Conservation (phyloP, 2,329 filamentous ascomycete genomes). For the Lachnellula suecica region DNA sequence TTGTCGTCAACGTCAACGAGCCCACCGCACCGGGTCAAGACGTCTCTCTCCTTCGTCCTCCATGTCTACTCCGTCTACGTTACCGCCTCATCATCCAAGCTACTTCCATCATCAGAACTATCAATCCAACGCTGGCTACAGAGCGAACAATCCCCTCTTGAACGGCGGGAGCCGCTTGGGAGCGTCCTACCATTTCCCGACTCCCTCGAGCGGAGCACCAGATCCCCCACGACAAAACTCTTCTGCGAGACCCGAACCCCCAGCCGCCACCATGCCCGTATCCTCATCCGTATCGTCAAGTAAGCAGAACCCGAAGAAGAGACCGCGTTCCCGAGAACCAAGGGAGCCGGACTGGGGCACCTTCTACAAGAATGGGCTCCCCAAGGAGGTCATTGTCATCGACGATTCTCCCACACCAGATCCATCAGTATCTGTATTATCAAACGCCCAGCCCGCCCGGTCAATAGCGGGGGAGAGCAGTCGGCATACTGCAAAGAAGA, state of each 20-base stretch:
- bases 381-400: slow-evolving; percentile 84
- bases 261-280: slow-evolving; percentile 37
- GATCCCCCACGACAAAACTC: slow-evolving; percentile 26
- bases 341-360: slow-evolving; percentile 73
- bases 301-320: slow-evolving; percentile 37
- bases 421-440: slow-evolving; percentile 34
- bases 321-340: slow-evolving; percentile 37
- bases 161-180: slow-evolving; percentile 32
- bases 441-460: slow-evolving; percentile 36
- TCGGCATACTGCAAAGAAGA: slow-evolving; percentile 74
- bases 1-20: slow-evolving; percentile 17
- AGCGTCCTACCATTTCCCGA: slow-evolving; percentile 30
- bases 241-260: slow-evolving; percentile 22
- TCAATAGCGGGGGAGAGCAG: slow-evolving; percentile 31
- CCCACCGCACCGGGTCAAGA: slow-evolving; percentile 25
- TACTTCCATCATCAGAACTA: slow-evolving; percentile 58
- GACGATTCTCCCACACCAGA: slow-evolving; percentile 61
- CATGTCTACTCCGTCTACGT: slow-evolving; percentile 81
- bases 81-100: slow-evolving; percentile 66
- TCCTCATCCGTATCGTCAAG: slow-evolving; percentile 27
- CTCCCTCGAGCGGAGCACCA: slow-evolving; percentile 29
- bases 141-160: slow-evolving; percentile 42
- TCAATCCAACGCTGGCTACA: slow-evolving; percentile 53
- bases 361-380: slow-evolving; percentile 81
- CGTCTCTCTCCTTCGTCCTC: slow-evolving; percentile 14